A percentile compares a stretch with the other conserved stretches of the same genome.
Evolutionary conservation across 2,329 filamentous ascomycete species (phyloP).

Genomic region (Raffaelea ambrosiae): DNA sequence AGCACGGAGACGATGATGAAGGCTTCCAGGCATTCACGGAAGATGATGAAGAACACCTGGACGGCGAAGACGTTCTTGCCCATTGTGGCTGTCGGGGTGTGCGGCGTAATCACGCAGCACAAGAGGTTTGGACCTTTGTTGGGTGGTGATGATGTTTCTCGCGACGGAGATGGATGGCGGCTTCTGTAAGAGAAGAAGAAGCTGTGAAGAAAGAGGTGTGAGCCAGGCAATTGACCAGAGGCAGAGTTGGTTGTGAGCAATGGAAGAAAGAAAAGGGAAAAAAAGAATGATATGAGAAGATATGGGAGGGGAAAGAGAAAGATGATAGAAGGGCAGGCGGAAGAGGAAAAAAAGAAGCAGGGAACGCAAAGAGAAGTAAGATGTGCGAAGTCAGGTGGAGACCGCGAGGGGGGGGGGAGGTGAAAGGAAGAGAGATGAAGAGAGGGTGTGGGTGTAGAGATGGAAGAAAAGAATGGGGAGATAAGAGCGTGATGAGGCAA

Average conservation of each 20-base stretch:
- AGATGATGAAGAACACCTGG: slow-evolving; percentile 83
- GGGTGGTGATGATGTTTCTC: too few relatives aligned
- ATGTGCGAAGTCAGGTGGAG: background rate
- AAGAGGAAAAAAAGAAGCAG: background rate
- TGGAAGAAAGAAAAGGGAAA: background rate
- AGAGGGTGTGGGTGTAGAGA: slow-evolving; percentile 11
- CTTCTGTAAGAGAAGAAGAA: background rate
- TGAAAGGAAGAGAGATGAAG: background rate
- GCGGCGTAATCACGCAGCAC: background rate
- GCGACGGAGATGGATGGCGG: too few relatives aligned
- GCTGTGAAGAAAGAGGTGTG: background rate
- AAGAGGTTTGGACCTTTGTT: too few relatives aligned
- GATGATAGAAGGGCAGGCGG: background rate
- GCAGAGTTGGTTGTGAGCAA: background rate
- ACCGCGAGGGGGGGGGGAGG: background rate
- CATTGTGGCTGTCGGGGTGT: slow-evolving; percentile 26
- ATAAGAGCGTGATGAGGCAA: slow-evolving; percentile 3
- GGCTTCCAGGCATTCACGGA: slow-evolving; percentile 76
- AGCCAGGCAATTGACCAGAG: background rate
- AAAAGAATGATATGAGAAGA: background rate
- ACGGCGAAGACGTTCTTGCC: slow-evolving; percentile 66
- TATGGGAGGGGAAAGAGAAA: background rate
- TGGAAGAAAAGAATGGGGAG: slow-evolving; percentile 4
- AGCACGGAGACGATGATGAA: slow-evolving; percentile 83
- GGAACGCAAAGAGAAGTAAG: background rate